Evolutionary conservation across 495 filamentous ascomycete genomes (phyloP).

Genomic region (Talaromyces ruber): DNA sequence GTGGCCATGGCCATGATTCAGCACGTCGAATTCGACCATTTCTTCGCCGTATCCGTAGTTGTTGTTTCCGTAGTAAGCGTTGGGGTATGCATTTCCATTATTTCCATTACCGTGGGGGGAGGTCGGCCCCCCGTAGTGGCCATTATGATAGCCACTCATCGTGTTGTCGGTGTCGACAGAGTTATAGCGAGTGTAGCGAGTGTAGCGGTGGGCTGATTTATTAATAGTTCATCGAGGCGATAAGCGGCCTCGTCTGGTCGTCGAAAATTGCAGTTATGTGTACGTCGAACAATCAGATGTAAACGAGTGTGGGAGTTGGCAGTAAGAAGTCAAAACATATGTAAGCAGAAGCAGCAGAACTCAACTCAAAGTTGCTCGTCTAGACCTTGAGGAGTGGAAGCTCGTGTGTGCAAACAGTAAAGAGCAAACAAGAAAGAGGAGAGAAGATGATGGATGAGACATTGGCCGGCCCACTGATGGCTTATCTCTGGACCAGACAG

Average conservation of each 20-base stretch:
- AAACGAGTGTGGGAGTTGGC: background rate
- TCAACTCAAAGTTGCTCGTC: background rate
- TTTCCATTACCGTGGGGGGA: background rate
- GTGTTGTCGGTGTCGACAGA: background rate
- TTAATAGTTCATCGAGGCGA: background rate
- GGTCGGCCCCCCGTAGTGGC: background rate
- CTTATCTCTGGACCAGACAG: background rate
- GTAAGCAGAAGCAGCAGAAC: background rate
- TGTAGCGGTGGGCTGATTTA: background rate
- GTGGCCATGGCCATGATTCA: conserved; percentile 10
- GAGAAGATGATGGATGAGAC: background rate
- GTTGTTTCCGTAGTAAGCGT: conserved; percentile 4
- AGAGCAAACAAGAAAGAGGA: background rate
- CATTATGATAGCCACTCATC: conserved; percentile 2
- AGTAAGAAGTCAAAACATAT: background rate
- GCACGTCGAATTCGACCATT: conserved; percentile 18
- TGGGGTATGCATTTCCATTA: background rate
- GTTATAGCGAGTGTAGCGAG: background rate
- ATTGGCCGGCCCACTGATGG: background rate
- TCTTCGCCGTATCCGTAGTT: conserved; percentile 15
- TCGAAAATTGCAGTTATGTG: background rate
- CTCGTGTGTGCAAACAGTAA: background rate
- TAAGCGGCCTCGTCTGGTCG: background rate
- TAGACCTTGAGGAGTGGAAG: background rate
- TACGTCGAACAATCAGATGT: background rate